Percentiles rank a stretch among this genome's conserved stretches.
Conservation (phyloP, 139 green algal species). For the Desmodesmus armatus region DNA sequence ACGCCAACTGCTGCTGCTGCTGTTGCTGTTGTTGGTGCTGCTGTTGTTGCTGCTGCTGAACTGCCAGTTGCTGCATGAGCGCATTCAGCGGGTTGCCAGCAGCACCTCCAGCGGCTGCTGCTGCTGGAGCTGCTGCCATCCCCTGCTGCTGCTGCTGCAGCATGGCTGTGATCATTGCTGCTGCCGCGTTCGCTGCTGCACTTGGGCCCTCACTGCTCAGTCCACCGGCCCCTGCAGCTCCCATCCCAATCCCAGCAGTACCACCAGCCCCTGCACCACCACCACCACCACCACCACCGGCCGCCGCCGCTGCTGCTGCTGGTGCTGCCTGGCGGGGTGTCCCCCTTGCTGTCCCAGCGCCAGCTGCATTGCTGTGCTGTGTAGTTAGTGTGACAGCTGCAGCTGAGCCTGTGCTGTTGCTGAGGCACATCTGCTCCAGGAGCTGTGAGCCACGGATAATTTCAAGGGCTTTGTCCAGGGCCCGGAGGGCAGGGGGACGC, state of each 20-base stretch:
- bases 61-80: neutral
- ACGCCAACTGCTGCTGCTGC: neutral
- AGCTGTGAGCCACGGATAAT: constrained; percentile 19
- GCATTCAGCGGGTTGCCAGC: neutral
- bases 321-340: neutral
- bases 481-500: constrained; percentile 9
- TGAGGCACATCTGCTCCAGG: constrained; percentile 30
- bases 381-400: neutral
- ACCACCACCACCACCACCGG: neutral
- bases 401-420: neutral
- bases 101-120: neutral
- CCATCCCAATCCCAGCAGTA: too few relatives aligned
- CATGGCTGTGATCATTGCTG: constrained; percentile 14
- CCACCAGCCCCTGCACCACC: neutral
- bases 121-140: neutral
- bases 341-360: neutral
- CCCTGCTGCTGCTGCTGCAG: constrained; percentile 27
- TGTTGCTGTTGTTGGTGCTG: constrained; percentile 24
- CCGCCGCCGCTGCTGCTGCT: constrained; percentile 14
- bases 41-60: neutral
- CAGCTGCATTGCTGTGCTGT: neutral
- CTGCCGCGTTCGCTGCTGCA: constrained; percentile 17
- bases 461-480: constrained; percentile 33
- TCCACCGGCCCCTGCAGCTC: neutral
- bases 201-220: neutral